Base-by-base conservation (phyloP, 495 filamentous ascomycete genomes). In the Xylaria palmicola region DNA sequence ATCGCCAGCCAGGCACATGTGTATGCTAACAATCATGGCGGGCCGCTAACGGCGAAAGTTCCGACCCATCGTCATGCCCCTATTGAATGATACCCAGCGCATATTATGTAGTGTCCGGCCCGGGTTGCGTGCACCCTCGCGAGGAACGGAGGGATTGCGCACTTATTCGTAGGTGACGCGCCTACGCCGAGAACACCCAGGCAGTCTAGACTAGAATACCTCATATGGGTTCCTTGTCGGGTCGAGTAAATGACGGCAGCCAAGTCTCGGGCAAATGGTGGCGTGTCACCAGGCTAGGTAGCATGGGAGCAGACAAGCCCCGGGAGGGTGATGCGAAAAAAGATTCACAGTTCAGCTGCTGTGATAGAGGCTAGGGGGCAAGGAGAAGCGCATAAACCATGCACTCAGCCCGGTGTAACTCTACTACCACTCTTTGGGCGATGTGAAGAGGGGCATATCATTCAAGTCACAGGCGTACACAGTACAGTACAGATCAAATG, bases 101-200 rank as follows among this genome's bases (percentile, higher is more conserved):
- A 17, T 32, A 22, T 12, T 34, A 34, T 30, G 17, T 51, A 15
- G 48, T 34, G 34, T 4, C 12, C 8, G 34, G 29, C 19, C 51
- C 51, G 51, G n/a, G 51, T 29, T 39, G 34, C 13, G 22, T 54
- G 45, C 51, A 40, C 20, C n/a, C 51, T 54, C 34, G 51, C 34
- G 39, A 54, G n/a, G n/a, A n/a, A n/a, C n/a, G n/a, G n/a, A n/a
- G n/a, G n/a, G n/a, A n/a, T n/a, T n/a, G n/a, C n/a, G n/a, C n/a
- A n/a, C n/a, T n/a, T n/a, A n/a, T n/a, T n/a, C n/a, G 29, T 54
- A 44, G 20, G 13, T 13, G 41, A 26, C 10, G 24, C 41, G 15
- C 10, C 24, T 22, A 29, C 24, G 45, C 0, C 45, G 15, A 17
- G 24, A 26, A 29, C 29, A 48, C 24, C 29, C 26, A 26, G 45